Conservation (phyloP, 352 stramenopile genomes). For the Pythium plurisporium region DNA sequence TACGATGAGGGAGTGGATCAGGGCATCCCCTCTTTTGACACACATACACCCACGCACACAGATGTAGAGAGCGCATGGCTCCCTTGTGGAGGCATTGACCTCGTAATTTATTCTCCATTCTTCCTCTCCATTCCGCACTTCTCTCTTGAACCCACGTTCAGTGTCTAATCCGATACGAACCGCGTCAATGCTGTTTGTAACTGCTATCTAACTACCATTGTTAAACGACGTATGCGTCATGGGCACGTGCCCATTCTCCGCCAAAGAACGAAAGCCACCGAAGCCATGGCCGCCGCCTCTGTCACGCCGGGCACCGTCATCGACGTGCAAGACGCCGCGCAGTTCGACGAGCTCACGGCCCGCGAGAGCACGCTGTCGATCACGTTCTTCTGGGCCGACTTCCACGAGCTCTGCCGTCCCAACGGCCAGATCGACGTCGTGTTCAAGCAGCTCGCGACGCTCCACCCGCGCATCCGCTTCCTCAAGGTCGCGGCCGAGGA, state of each 20-base stretch:
- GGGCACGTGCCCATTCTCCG: too few species aligned
- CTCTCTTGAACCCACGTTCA: background rate
- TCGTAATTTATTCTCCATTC: background rate
- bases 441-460: constrained; percentile 69
- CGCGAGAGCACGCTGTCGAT: constrained; percentile 75
- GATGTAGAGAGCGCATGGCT: too few species aligned
- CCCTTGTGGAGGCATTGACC: too few species aligned
- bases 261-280: too few species aligned
- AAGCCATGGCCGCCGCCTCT: constrained; percentile 11
- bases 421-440: constrained; percentile 86
- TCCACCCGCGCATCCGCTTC: constrained; percentile 82
- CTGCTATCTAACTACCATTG: background rate
- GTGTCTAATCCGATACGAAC: background rate
- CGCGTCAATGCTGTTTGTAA: constrained; percentile 8
- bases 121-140: too few species aligned
- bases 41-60: background rate
- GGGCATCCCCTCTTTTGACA: background rate
- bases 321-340: constrained; percentile 57
- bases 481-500: constrained; percentile 86
- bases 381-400: constrained; percentile 84
- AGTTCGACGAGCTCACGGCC: constrained; percentile 75
- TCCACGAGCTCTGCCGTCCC: constrained; percentile 74
- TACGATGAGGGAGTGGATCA: background rate
- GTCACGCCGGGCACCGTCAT: constrained; percentile 53
- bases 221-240: background rate